A percentile compares a stretch with the other conserved stretches of the same genome.
Evolutionary conservation across 2,329 filamentous ascomycete genomes (phyloP).

Genomic region (Lachnellula occidentalis): DNA sequence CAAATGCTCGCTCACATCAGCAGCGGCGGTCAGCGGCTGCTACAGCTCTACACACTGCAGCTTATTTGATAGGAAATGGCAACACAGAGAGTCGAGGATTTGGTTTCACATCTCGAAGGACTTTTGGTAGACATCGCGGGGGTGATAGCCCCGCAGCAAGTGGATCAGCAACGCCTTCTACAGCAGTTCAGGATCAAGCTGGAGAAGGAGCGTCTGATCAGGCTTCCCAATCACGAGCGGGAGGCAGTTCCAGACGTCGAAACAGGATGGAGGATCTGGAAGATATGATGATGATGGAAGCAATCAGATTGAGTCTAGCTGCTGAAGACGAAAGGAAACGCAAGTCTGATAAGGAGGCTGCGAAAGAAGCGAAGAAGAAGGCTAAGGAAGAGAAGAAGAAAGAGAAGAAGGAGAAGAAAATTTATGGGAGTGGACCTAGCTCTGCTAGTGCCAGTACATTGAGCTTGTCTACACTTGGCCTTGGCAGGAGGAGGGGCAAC

Average conservation of each 20-base stretch:
- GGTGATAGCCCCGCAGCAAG: conserved; percentile 28
- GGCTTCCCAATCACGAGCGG: conserved; percentile 17
- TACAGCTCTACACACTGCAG: conserved; percentile 88
- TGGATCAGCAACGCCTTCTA: conserved; percentile 28
- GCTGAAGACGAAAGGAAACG: conserved; percentile 89
- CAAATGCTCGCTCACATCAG: conserved; percentile 77
- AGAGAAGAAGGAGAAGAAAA: conserved; percentile 52
- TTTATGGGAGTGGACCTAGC: conserved; percentile 39
- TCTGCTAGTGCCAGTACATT: conserved; percentile 60
- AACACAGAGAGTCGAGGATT: conserved; percentile 27
- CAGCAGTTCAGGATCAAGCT: conserved; percentile 23
- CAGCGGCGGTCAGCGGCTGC: conserved; percentile 85
- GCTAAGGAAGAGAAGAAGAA: conserved; percentile 79
- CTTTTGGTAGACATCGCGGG: conserved; percentile 28
- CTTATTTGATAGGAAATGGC: conserved; percentile 73
- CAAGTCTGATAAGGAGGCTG: conserved; percentile 73
- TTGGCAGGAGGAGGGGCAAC: conserved; percentile 52
- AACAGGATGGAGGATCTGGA: conserved; percentile 81
- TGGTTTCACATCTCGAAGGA: conserved; percentile 24
- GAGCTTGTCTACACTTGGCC: conserved; percentile 47
- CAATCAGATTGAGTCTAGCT: conserved; percentile 83
- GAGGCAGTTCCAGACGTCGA: conserved; percentile 34
- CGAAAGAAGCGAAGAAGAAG: conserved; percentile 77
- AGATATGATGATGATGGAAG: conserved; percentile 98
- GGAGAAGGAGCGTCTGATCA: conserved; percentile 28